Percentiles rank a stretch among this genome's conserved stretches.
Conservation (phyloP, 2,329 filamentous ascomycete species). For the Annulohypoxylon truncatum region DNA sequence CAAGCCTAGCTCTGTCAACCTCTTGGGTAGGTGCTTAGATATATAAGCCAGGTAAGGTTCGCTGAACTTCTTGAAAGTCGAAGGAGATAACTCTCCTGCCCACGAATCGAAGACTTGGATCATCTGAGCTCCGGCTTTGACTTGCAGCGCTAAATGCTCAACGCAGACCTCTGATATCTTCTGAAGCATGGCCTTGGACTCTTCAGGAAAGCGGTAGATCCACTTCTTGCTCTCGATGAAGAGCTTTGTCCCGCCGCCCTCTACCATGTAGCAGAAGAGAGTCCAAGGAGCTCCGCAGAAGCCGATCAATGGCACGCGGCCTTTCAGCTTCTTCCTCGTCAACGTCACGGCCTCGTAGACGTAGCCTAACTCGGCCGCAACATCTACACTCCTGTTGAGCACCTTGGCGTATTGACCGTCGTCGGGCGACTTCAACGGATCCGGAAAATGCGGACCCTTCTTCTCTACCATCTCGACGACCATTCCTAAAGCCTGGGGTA, state of each 20-base stretch:
- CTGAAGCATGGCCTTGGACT: constrained; percentile 82
- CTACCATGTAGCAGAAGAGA: constrained; percentile 97
- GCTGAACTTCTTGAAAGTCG: constrained; percentile 84
- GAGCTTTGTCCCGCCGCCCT: constrained; percentile 94
- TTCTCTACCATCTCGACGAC: constrained; percentile 98
- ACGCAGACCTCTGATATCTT: constrained; percentile 96
- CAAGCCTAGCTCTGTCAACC: constrained; percentile 77
- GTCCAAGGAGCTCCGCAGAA: constrained; percentile 99
- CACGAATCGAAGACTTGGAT: constrained; percentile 98
- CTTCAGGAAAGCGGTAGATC: constrained; percentile 89
- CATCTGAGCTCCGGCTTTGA: constrained; percentile 91
- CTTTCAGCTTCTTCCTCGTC: constrained; percentile 87
- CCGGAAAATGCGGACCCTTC: constrained; percentile 94
- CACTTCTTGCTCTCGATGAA: constrained; percentile 96
- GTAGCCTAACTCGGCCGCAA: constrained; percentile 86
- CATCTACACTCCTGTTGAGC: constrained; percentile 82
- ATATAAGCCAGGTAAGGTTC: constrained; percentile 90
- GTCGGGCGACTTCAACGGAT: constrained; percentile 80
- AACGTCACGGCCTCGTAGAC: constrained; percentile 96
- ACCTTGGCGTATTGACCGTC: constrained; percentile 86
- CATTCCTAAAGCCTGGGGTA: constrained; percentile 99
- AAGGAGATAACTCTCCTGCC: constrained; percentile 91
- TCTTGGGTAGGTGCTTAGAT: constrained; percentile 79
- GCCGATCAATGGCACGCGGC: constrained; percentile 90
- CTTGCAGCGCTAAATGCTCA: constrained; percentile 92